A percentile compares a stretch with the other conserved stretches of the same genome.
Conservation (phyloP, 1,284 basidiomycete species). For the Rhodotorula sp. region DNA sequence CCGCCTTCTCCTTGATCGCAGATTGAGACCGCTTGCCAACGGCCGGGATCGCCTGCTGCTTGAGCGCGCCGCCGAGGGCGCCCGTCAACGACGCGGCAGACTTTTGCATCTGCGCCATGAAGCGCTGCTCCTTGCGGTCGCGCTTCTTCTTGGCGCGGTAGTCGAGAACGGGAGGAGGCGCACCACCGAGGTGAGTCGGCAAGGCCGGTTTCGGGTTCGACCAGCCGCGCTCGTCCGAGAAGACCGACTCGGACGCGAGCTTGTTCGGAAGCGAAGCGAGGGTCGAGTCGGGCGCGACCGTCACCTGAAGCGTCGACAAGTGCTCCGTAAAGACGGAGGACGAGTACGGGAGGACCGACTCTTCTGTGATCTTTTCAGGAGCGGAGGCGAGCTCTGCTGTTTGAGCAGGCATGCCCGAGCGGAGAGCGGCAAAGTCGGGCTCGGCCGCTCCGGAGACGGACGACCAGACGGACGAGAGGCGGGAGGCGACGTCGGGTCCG, state of each 20-base stretch:
- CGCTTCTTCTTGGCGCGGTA: constrained; percentile 49
- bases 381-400: constrained; percentile 24
- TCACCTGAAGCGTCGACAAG: constrained; percentile 52
- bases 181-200: constrained; percentile 60
- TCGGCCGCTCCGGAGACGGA: constrained; percentile 16
- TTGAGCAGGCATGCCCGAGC: constrained; percentile 20
- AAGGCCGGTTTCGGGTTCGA: constrained; percentile 59
- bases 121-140: constrained; percentile 57
- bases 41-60: constrained; percentile 58
- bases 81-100: constrained; percentile 65
- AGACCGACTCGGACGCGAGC: constrained; percentile 53
- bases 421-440: constrained; percentile 34
- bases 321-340: constrained; percentile 58
- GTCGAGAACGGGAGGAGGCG: constrained; percentile 42
- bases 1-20: constrained; percentile 22
- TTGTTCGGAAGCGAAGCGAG: constrained; percentile 42
- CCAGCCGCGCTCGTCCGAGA: constrained; percentile 61
- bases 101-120: constrained; percentile 59
- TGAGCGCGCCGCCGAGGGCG: constrained; percentile 57
- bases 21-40: constrained; percentile 34
- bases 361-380: constrained; percentile 2
- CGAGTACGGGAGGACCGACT: constrained; percentile 54
- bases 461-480: constrained; percentile 27
- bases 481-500: constrained; percentile 23
- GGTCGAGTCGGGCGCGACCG: constrained; percentile 43